These are phyloP conservation scores for Spencermartinsiella europaea DNA, from an alignment of 805 yeast genomes.

Conservation along the genomic window DNA sequence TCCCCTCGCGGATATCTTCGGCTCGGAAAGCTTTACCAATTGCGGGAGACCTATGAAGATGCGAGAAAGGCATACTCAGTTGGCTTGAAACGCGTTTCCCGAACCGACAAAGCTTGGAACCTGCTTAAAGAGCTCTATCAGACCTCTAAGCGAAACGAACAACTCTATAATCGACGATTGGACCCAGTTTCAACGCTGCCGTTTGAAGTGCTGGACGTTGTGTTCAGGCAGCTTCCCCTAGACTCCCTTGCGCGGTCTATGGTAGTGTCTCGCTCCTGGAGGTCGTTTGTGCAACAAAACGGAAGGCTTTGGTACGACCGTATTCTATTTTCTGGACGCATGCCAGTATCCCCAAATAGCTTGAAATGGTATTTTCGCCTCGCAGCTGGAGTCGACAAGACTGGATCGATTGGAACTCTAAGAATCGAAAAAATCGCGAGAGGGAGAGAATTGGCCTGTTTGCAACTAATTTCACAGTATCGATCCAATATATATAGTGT, in stretches of 20 bases:
- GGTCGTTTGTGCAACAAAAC: not conserved
- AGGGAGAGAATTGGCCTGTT: not conserved
- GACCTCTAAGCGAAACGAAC: not conserved
- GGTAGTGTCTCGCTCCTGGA: not conserved
- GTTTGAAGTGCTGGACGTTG: not conserved
- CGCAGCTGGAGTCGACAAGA: not conserved
- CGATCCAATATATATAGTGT: not conserved
- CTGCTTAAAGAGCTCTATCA: not conserved
- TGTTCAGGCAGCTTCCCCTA: not conserved
- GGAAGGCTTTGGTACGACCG: not conserved
- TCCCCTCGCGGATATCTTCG: constrained; percentile 11
- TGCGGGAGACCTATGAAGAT: not conserved
- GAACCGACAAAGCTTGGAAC: not conserved
- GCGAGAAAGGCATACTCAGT: not conserved
- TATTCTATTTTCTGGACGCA: not conserved
- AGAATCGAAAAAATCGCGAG: not conserved
- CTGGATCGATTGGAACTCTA: not conserved
- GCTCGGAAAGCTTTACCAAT: constrained; percentile 3
- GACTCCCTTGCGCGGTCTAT: not conserved
- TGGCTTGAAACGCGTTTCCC: not conserved
- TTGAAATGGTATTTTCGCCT: not conserved
- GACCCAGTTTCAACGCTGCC: not conserved
- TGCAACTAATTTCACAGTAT: not conserved
- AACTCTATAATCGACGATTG: not conserved
- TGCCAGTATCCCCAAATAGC: not conserved